Conservation (phyloP, 768 basidiomycete genomes). For the Podaxis sp. region DNA sequence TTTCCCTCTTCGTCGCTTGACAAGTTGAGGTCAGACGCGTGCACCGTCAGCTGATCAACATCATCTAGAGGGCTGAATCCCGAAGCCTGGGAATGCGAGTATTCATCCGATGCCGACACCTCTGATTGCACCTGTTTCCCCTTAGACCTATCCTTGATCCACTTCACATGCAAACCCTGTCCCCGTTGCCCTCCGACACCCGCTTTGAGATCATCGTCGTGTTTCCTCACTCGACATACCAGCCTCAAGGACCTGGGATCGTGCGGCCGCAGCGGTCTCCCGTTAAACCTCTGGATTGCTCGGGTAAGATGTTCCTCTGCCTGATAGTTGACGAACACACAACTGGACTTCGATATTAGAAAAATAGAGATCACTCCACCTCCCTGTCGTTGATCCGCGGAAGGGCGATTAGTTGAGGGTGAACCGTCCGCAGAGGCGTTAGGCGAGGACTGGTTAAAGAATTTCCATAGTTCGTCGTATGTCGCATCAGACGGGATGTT, state of each 20-base stretch:
- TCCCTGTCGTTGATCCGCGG: background rate
- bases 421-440: slow-evolving; percentile 5
- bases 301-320: slow-evolving; percentile 56
- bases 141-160: slow-evolving; percentile 64
- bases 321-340: slow-evolving; percentile 90
- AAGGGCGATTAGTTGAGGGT: slow-evolving; percentile 26
- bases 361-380: slow-evolving; percentile 81
- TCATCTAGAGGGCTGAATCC: slow-evolving; percentile 20
- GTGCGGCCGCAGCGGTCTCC: slow-evolving; percentile 60
- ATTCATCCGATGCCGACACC: slow-evolving; percentile 23
- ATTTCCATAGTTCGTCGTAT: slow-evolving; percentile 82
- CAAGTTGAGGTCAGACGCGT: slow-evolving; percentile 31
- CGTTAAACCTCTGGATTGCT: slow-evolving; percentile 76
- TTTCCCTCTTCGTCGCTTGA: slow-evolving; percentile 43
- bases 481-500: slow-evolving; percentile 85
- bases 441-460: slow-evolving; percentile 55
- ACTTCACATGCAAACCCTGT: slow-evolving; percentile 78
- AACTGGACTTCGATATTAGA: slow-evolving; percentile 91
- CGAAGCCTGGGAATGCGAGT: slow-evolving; percentile 18
- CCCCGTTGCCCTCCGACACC: slow-evolving; percentile 94
- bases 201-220: slow-evolving; percentile 82
- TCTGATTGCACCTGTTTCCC: slow-evolving; percentile 24
- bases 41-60: slow-evolving; percentile 23
- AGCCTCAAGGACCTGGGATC: slow-evolving; percentile 76
- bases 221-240: slow-evolving; percentile 79